Evolutionary conservation across 768 basidiomycete genomes (phyloP), one percentile per base, ranked within the genome.

Genomic region (Tulasnella sp.): DNA sequence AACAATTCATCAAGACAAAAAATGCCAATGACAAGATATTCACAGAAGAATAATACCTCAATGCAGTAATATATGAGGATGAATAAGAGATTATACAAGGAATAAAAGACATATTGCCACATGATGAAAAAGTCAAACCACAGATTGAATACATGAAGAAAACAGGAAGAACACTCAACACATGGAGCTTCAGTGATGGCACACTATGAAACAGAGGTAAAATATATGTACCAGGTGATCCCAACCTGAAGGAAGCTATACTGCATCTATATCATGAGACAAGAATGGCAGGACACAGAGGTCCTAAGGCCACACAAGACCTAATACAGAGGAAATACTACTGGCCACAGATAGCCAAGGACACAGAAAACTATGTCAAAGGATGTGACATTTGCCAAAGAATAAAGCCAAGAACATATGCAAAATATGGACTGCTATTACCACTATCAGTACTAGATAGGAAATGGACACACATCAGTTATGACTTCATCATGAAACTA

Each of bases 381-480:
- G 30, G 49, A 1, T 72, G 70, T 59, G 61, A 67, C 1, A 30
- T 30, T 4, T 70, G 69, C 59, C 52, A 61, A 41, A 51, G 62
- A 11, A 51, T 42, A 24, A 70, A 70, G 38, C 10, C 56, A 0
- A 24, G 23, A 1, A 51, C 55, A 3, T 53, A 63, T 11, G 23
- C 48, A 8, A 63, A n/a, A 0, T 62, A 55, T 32, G 71, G 70
- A 0, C 15, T 49, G 1, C 64, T 72, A 0, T 23, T 63, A n/a
- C 60, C 67, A 0, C 61, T 71, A 11, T 62, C 65, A 0, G 44
- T 65, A 0, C 68, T 70, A 1, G 5, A 29, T 4, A 21, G 48
- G 21, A 68, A 68, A 0, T 72, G 71, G 71, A 5, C 11, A 8
- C 55, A 62, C 4, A 61, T 72, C 8, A 58, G 64, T 0, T 67